Evolutionary conservation across 2,329 filamentous ascomycete genomes (phyloP), one percentile per base, ranked within the genome.

Genomic region (Epichloe uncinata): DNA sequence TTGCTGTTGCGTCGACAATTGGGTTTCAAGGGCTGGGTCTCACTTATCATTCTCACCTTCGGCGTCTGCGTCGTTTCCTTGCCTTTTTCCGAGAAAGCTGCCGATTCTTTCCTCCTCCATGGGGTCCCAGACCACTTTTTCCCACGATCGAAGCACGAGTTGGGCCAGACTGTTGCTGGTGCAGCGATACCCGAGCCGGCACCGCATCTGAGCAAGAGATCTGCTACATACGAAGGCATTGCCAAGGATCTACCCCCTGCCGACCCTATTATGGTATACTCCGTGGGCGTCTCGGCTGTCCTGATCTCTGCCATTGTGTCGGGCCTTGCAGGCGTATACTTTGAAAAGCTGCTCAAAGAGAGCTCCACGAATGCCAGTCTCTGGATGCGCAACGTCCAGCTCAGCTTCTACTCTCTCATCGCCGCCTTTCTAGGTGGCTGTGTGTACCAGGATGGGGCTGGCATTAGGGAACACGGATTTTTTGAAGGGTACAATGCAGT

Each of bases 401-500:
- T 98, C 22, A 90, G 89, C 1, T 87, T 96, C 62, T 98, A 95
- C 70, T 95, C 90, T 1, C 73, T 97, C 1, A 91, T 96, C 59
- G 88, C 91, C 0, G 86, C 90, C 1, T 73, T 96, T 0, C 81
- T 97, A 51, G 75, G 95, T 48, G 93, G 91, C 1, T 84, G 97
- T 5, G 69, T 94, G 3, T 86, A 87, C 69, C 86, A 88, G 55
- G 93, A 98, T 57, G 93, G 91, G 26, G 79, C 82, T 53, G 83
- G 85, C 40, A 89, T 98, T 55, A 77, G 83, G 26, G 80, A 84
- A 64, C 81, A 87, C 54, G 93, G 93, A 12, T 95, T 97, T 67
- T 98, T 98, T 58, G 84, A 86, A 51, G 93, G 93, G 3, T 98
- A 97, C 69, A 96, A 95, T 63, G 85, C 80, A 74, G 75, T 91